Conservation (phyloP, 2,329 filamentous ascomycete species). For the Fusarium equiseti region DNA sequence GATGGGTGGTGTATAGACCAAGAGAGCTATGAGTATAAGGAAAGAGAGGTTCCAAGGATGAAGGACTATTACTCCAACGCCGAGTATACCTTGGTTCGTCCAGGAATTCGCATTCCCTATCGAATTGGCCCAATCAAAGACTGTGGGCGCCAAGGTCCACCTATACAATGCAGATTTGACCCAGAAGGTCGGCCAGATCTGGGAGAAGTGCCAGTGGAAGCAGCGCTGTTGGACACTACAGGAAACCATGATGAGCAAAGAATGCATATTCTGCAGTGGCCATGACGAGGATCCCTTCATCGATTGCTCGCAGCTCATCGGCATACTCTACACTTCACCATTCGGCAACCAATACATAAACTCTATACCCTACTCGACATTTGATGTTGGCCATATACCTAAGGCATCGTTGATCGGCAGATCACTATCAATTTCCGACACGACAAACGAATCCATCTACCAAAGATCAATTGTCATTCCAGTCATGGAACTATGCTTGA, state of each 20-base stretch:
- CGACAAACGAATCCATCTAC: background rate
- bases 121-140: background rate
- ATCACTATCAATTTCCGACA: background rate
- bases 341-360: background rate
- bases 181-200: background rate
- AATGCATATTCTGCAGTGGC: background rate
- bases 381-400: background rate
- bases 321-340: background rate
- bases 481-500: background rate
- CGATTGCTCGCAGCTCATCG: background rate
- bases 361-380: background rate
- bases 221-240: background rate
- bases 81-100: background rate
- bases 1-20: background rate
- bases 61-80: background rate
- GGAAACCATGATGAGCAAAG: background rate
- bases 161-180: accelerated
- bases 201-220: background rate
- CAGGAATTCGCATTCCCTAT: background rate
- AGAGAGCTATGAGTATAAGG: background rate
- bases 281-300: background rate
- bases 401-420: background rate
- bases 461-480: background rate
- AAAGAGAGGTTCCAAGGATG: background rate
- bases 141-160: background rate